A percentile compares a stretch with the other conserved stretches of the same genome.
These are phyloP conservation scores for Elongisporangium senticosum DNA, from an alignment of 352 stramenopile genomes.

Conservation along the genomic window DNA sequence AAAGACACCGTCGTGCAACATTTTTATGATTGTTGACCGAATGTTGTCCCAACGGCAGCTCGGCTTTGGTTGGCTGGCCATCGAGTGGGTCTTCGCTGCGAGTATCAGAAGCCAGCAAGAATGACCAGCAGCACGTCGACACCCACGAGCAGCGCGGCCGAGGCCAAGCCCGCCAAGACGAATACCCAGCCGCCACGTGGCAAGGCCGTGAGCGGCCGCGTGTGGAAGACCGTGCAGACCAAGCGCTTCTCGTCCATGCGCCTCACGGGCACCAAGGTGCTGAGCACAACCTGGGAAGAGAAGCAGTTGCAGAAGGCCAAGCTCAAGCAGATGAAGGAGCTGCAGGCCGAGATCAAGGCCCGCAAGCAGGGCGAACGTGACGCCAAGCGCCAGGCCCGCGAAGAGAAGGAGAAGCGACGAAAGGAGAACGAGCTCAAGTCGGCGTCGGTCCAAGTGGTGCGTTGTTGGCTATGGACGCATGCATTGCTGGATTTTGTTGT, in stretches of 20 bases:
- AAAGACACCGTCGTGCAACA: slow-evolving; percentile 6
- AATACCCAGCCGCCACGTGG: slow-evolving; percentile 34
- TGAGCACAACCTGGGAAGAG: slow-evolving; percentile 86
- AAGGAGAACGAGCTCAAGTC: slow-evolving; percentile 90
- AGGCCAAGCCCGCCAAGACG: slow-evolving; percentile 10
- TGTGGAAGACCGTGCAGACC: slow-evolving; percentile 84
- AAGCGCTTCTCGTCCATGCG: slow-evolving; percentile 66
- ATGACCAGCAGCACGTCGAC: slow-evolving; percentile 15
- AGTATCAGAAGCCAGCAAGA: slow-evolving; percentile 2
- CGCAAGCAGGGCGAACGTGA: slow-evolving; percentile 64
- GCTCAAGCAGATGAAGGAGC: slow-evolving; percentile 77
- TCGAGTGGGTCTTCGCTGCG: slow-evolving; percentile 10
- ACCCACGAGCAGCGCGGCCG: slow-evolving; percentile 8
- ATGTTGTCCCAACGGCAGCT: slow-evolving; percentile 12
- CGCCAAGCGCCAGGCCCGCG: slow-evolving; percentile 64
- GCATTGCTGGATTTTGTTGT: background rate
- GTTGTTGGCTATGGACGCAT: slow-evolving; percentile 8
- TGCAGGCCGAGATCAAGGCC: slow-evolving; percentile 80
- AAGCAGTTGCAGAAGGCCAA: slow-evolving; percentile 77
- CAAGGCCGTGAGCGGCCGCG: slow-evolving; percentile 62
- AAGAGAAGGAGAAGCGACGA: slow-evolving; percentile 85
- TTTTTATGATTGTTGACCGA: slow-evolving; percentile 11
- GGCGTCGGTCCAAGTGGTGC: slow-evolving; percentile 78
- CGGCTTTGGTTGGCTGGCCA: slow-evolving; percentile 12
- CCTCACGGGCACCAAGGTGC: slow-evolving; percentile 70